Evolutionary conservation across 2,329 filamentous ascomycete species (phyloP).

Genomic region (Trichoderma koningiopsis): DNA sequence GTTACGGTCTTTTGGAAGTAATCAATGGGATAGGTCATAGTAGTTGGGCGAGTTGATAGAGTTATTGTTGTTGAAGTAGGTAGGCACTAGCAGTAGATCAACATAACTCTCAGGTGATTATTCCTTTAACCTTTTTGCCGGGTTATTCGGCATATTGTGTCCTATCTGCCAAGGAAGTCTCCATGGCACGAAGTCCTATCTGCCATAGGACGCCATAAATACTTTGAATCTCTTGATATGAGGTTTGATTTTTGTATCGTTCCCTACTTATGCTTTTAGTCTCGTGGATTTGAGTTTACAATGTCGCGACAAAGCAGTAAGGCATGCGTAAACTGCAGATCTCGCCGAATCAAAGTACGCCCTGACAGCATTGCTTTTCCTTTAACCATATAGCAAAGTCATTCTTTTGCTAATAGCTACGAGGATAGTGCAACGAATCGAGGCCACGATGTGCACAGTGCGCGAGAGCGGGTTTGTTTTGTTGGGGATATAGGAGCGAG

Average conservation of each 20-base stretch:
- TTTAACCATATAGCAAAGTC: not conserved
- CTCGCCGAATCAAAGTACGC: slow-evolving; percentile 5
- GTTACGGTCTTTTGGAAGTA: not conserved
- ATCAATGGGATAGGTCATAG: not conserved
- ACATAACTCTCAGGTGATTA: not conserved
- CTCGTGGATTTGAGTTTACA: not conserved
- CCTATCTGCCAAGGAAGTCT: not conserved
- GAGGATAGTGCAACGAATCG: not conserved
- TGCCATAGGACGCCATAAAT: not conserved
- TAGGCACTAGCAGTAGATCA: not conserved
- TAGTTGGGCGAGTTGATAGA: not conserved
- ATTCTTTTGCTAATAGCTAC: not conserved
- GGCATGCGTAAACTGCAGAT: slow-evolving; percentile 5
- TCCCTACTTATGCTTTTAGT: not conserved
- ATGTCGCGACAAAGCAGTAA: not conserved
- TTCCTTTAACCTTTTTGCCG: not conserved
- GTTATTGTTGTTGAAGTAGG: not conserved
- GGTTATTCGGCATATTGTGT: not conserved
- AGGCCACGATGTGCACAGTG: slow-evolving; percentile 12
- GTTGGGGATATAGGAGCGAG: slow-evolving; percentile 12
- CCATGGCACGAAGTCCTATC: not conserved
- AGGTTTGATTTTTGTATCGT: not conserved
- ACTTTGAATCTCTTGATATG: not conserved
- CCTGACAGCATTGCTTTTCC: not conserved
- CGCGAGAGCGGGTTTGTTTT: not conserved